phyloP scores from a whole-genome alignment of 1,139 yeast species.

The Lodderomyces jiufengensis region DNA sequence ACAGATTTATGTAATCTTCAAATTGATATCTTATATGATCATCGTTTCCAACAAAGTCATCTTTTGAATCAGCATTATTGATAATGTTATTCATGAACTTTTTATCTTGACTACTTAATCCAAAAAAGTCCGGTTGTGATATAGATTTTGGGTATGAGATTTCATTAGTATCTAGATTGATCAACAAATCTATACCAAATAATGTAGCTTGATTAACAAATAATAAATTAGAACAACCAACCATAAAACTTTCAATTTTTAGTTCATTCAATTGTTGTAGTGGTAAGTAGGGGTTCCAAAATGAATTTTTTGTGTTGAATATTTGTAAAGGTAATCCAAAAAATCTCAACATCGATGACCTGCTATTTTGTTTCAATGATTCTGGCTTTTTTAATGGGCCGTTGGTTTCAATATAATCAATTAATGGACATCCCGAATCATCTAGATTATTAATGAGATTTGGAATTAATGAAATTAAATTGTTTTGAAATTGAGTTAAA shows the following conservation, averaged over 20 bases:
- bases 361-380: slow-evolving; percentile 73
- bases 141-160: slow-evolving; percentile 37
- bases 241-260: slow-evolving; percentile 58
- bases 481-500: slow-evolving; percentile 75
- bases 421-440: slow-evolving; percentile 76
- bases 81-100: slow-evolving; percentile 58
- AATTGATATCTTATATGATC: slow-evolving; percentile 85
- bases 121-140: slow-evolving; percentile 33
- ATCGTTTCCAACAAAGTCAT: slow-evolving; percentile 64
- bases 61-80: slow-evolving; percentile 10
- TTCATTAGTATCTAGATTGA: slow-evolving; percentile 37
- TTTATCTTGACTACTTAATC: slow-evolving; percentile 63
- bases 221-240: slow-evolving; percentile 86
- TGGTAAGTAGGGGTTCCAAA: slow-evolving; percentile 91
- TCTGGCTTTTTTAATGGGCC: slow-evolving; percentile 54
- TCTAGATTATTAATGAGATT: slow-evolving; percentile 68
- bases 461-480: slow-evolving; percentile 70
- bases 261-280: slow-evolving; percentile 84
- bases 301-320: slow-evolving; percentile 76
- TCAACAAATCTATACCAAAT: slow-evolving; percentile 44
- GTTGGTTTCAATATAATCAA: slow-evolving; percentile 53
- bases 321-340: slow-evolving; percentile 86
- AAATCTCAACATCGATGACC: slow-evolving; percentile 72
- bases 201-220: slow-evolving; percentile 64
- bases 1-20: slow-evolving; percentile 81